Base-by-base conservation (phyloP, 2,329 filamentous ascomycete species). In the Diaporthe velutina region DNA sequence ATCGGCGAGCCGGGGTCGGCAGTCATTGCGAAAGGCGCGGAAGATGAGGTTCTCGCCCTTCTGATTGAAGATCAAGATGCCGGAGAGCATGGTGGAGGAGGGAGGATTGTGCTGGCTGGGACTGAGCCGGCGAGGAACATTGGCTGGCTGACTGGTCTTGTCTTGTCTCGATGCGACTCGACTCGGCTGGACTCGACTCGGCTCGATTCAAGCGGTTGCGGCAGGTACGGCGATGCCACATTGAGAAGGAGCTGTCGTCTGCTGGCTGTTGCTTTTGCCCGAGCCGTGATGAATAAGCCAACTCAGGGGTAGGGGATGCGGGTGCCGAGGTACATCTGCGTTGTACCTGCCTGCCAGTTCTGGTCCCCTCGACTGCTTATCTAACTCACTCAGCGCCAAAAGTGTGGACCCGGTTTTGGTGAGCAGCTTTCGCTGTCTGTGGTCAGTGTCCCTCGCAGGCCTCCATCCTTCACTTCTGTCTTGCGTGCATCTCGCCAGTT, bases 1-100 rank as follows among this genome's bases (percentile, higher is more conserved):
- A 83, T 99, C 97, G 86, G 97, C 97, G 78, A 99, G 94, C 71
- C 97, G 95, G 73, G 97, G 97, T 74, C 97, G 95, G 86, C 97
- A 98, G 87, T 99, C 97, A 84, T 98, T 98, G 82, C 97, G 95
- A 86, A 99, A 99, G 81, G 97, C 95, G 82, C 97, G 95, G 88
- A 99, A 98, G 85, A 99, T 99, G 82, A 99, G 94, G 86, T 99
- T 98, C 88, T 99, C 97, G 86, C 97, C 97, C 87, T 99, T 99
- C 85, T 99, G 97, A 80, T 99, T 99, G 90, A 99, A 99, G 79
- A 99, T 93, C 79, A 99, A 92, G 82, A 99, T 96, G 75, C 97
- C 97, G 80, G 96, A 98, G 79, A 99, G 89, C 97, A 99, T 99
- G 13, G 38, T 70, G 64, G 30, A 28, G 45, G 58, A 13, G 17